phyloP scores from a whole-genome alignment of 2,329 filamentous ascomycete species.

The Lachnellula cervina region DNA sequence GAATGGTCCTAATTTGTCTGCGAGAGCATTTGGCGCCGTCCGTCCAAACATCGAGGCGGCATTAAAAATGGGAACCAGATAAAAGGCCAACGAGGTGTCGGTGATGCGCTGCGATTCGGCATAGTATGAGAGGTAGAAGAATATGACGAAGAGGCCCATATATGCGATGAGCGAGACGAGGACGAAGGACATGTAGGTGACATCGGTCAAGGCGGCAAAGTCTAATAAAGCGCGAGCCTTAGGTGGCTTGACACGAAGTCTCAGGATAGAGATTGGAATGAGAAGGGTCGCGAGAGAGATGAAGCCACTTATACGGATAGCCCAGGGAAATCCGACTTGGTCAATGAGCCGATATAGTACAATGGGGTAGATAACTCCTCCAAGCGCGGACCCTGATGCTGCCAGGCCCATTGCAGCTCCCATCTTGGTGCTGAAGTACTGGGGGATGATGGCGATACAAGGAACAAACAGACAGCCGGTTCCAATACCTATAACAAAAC shows the following conservation, averaged over 20 bases:
- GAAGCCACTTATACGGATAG: constrained; percentile 50
- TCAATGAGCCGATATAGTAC: constrained; percentile 50
- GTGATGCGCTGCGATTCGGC: constrained; percentile 30
- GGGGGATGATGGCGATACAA: constrained; percentile 35
- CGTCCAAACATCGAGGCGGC: constrained; percentile 46
- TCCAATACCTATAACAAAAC: constrained; percentile 40
- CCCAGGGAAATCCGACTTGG: constrained; percentile 48
- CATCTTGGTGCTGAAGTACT: constrained; percentile 44
- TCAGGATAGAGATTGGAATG: constrained; percentile 27
- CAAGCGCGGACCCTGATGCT: constrained; percentile 42
- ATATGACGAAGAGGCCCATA: constrained; percentile 35
- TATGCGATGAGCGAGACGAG: constrained; percentile 35
- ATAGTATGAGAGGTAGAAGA: constrained; percentile 40
- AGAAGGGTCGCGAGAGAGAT: constrained; percentile 32
- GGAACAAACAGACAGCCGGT: constrained; percentile 42
- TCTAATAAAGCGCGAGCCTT: constrained; percentile 36
- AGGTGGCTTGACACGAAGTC: constrained; percentile 34
- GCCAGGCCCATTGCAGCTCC: constrained; percentile 43
- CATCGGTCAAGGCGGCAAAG: constrained; percentile 36
- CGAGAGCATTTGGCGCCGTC: constrained; percentile 46
- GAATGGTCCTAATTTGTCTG: constrained; percentile 47
- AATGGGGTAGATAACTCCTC: constrained; percentile 55
- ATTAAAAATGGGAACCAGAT: constrained; percentile 50
- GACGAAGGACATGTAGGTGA: constrained; percentile 34
- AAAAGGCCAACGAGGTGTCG: constrained; percentile 38